Evolutionary conservation across 139 green algal genomes (phyloP).

Genomic region (Chlamydomonas asymmetrica): DNA sequence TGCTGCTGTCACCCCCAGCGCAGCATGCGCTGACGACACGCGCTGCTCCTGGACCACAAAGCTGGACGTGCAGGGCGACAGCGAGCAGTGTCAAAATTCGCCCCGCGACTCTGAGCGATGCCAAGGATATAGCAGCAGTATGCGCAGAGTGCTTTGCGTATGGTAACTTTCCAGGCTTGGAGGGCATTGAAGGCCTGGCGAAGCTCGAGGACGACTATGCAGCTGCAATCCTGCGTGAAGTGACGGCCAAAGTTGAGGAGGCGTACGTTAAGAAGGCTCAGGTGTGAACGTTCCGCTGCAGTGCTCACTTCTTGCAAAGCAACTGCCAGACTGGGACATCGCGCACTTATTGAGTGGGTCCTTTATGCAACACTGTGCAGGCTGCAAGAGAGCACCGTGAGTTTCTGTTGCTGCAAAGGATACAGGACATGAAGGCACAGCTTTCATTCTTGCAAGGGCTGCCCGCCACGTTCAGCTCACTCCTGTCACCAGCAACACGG

Average conservation of each 20-base stretch:
- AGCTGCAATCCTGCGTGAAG: neutral
- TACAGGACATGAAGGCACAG: slow-evolving; percentile 20
- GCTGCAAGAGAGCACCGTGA: slow-evolving; percentile 25
- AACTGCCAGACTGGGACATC: neutral
- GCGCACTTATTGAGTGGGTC: neutral
- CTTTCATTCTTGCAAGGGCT: slow-evolving; percentile 14
- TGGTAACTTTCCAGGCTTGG: slow-evolving; percentile 34
- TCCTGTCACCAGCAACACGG: neutral
- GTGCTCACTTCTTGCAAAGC: neutral
- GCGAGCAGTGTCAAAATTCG: too few species aligned
- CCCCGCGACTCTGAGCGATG: too few species aligned
- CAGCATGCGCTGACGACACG: too few species aligned
- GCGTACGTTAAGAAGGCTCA: slow-evolving; percentile 24
- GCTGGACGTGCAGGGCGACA: too few species aligned
- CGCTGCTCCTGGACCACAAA: too few species aligned
- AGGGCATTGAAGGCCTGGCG: slow-evolving; percentile 11
- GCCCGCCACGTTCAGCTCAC: slow-evolving; percentile 12
- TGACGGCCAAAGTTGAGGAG: slow-evolving; percentile 12
- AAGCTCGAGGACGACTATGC: slow-evolving; percentile 26
- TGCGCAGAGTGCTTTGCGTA: too few species aligned
- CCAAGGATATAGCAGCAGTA: too few species aligned
- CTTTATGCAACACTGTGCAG: slow-evolving; percentile 2
- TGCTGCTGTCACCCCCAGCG: too few species aligned
- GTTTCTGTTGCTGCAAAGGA: slow-evolving; percentile 14
- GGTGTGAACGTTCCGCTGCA: slow-evolving; percentile 4